Evolutionary conservation across 2,329 filamentous ascomycete genomes (phyloP), one percentile per base, ranked within the genome.

Genomic region (Ophiosphaerella narmari): DNA sequence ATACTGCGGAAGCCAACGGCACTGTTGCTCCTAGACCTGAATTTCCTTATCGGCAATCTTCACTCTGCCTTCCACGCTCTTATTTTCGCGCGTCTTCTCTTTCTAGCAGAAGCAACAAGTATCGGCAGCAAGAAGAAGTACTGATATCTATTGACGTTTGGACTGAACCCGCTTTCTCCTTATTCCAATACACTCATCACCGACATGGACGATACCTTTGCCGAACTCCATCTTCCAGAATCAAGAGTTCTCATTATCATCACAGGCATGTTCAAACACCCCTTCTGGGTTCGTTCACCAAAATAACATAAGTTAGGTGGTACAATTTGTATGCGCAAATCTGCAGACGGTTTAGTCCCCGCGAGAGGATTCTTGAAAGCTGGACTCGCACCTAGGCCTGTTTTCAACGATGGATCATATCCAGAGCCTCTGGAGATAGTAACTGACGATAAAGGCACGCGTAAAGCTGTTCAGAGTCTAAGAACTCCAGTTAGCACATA

Each of bases 241-340:
- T 90, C 90, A 21, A 82, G 89, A 50, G 89, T 97, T 11, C 80
- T 97, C 58, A 88, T 96, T 65, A 90, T 96, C 73, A 93, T 95
- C 78, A 96, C 92, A 11, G 91, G 90, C 69, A 76, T 71, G 46
- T 11, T 4, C 16, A 31, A 31, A 36, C 29, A 34, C 7, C 11
- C 26, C 2, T 33, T 23, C 16, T 9, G 5, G 39, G 13, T 26
- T 29, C 26, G 26, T 29, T 11, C 11, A 29, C 36, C 14, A 33
- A 32, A 24, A 43, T 55, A 18, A 55, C 41, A 50, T 48, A 26
- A 8, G 40, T 24, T 52, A 78, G 80, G 82, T 52, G 89, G 88
- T 38, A 91, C 88, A 6, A 96, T 96, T 65, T 96, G 91, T 76
- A 96, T 97, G 92, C 86, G 88, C 68, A 87, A 86, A 46, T 91